Evolutionary conservation across 352 stramenopile genomes (phyloP).

Genomic region (Stramenopiles sp.): DNA sequence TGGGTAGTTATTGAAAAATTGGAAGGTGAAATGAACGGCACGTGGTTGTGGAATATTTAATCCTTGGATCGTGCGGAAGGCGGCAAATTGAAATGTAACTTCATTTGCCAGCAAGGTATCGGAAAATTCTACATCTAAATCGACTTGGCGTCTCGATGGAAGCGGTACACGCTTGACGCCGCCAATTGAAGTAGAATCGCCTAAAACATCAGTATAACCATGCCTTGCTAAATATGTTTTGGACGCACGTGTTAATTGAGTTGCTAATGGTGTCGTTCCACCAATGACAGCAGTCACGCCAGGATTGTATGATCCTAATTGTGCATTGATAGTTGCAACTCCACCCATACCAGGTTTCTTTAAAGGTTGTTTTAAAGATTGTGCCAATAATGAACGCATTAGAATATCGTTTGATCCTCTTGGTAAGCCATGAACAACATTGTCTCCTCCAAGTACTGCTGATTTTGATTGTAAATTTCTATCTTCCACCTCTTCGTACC

Average conservation of each 20-base stretch:
- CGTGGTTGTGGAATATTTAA: constrained; percentile 18
- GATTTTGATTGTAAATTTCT: constrained; percentile 7
- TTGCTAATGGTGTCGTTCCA: neutral
- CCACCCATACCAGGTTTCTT: neutral
- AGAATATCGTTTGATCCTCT: neutral
- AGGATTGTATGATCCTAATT: neutral
- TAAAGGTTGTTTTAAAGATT: constrained; percentile 4
- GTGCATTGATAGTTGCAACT: neutral
- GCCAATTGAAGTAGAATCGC: neutral
- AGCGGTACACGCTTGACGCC: neutral
- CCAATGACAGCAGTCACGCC: constrained; percentile 5
- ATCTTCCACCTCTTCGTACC: neutral
- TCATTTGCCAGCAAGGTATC: constrained; percentile 54
- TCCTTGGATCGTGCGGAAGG: constrained; percentile 29
- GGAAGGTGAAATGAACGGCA: constrained; percentile 65
- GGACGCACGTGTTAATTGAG: constrained; percentile 46
- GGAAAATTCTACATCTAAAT: constrained; percentile 39
- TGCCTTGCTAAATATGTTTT: constrained; percentile 53
- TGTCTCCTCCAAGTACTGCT: neutral
- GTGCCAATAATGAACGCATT: neutral
- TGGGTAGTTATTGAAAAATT: constrained; percentile 66
- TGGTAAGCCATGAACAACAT: neutral
- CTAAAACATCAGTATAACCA: constrained; percentile 39
- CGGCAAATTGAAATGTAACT: constrained; percentile 66
- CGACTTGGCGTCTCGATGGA: neutral